These are phyloP conservation scores for Limonium bicolor DNA, from an alignment of 148 eudicot species.

Conservation along the genomic window DNA sequence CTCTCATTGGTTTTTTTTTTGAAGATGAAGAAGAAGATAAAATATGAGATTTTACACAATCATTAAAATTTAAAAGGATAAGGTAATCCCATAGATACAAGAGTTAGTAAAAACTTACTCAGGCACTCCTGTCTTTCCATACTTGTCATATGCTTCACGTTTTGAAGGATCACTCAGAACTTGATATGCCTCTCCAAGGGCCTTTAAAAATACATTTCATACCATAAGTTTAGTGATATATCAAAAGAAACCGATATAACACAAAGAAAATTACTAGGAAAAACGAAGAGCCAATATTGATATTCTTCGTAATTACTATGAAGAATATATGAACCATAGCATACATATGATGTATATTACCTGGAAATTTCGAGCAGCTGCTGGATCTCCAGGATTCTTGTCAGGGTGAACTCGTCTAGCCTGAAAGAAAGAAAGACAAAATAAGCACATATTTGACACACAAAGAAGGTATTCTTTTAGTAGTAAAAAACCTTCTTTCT, in stretches of 20 bases:
- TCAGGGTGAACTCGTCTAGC: conserved; percentile 93
- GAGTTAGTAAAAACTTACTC: conserved; percentile 33
- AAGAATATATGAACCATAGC: background rate
- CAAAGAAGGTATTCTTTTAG: no score
- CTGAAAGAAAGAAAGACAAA: conserved; percentile 30
- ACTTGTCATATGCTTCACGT: conserved; percentile 74
- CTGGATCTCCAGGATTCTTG: conserved; percentile 81
- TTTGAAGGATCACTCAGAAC: conserved; percentile 69
- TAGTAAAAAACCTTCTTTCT: no score
- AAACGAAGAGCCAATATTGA: no score
- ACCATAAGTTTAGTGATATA: no score
- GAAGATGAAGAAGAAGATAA: no score
- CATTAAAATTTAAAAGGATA: no score
- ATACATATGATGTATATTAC: conserved; percentile 15
- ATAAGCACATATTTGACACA: no score
- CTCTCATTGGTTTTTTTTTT: no score
- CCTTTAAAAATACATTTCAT: conserved; percentile 33
- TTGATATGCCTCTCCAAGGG: conserved; percentile 95
- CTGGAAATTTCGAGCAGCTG: conserved; percentile 85
- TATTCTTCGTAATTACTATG: no score
- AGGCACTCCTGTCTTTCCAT: conserved; percentile 57
- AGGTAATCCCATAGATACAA: background rate
- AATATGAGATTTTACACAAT: no score
- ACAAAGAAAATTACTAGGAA: no score
- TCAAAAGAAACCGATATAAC: no score